Evolutionary conservation across 345 rosid species (phyloP), one percentile per base, ranked within the genome.

Genomic region (Boechera stricta): DNA sequence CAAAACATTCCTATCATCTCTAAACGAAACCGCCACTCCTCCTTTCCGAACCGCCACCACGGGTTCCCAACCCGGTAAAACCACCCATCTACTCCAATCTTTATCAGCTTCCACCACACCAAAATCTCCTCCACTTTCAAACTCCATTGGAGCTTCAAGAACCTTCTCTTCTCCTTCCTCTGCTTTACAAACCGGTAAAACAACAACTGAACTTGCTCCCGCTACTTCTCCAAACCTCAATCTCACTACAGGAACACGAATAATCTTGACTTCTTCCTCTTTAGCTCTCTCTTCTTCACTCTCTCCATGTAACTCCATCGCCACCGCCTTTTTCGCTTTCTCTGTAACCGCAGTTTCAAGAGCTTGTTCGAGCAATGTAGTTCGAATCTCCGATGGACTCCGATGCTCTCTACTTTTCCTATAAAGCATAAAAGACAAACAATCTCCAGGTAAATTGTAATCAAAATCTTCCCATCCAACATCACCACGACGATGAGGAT

Each of bases 41-140:
- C 93, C 93, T n/a, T 70, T 66, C 24, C 42, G 73, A 67, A 90
- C 39, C 12, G 82, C 85, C 1, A 47, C 49, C 6, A 90, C 59
- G 0, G 96, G 90, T 35, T 67, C 82, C 98, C 98, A 94, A 5
- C 89, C 76, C 0, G 98, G 98, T 67, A 94, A 75, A 39, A 88
- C 98, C 62, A 88, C 88, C 98, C 98, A 94, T 60, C 92, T 82
- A 11, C 83, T 70, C 98, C 98, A 94, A n/a, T 81, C 90, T 63
- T 89, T 90, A 67, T 92, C 98, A 0, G 97, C 89, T 70, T 71
- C 95, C 78, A 94, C 97, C 15, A 90, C 82, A 1, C 96, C 87
- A 39, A 94, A 94, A 29, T 87, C 92, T 28, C 97, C 98, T 48
- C 82, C 80, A 12, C 71, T 75, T 74, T 48, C 79, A 63, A 85